A percentile compares a stretch with the other conserved stretches of the same genome.
phyloP scores from a whole-genome alignment of 306 rosid species.

The Hippophae rhamnoides region DNA sequence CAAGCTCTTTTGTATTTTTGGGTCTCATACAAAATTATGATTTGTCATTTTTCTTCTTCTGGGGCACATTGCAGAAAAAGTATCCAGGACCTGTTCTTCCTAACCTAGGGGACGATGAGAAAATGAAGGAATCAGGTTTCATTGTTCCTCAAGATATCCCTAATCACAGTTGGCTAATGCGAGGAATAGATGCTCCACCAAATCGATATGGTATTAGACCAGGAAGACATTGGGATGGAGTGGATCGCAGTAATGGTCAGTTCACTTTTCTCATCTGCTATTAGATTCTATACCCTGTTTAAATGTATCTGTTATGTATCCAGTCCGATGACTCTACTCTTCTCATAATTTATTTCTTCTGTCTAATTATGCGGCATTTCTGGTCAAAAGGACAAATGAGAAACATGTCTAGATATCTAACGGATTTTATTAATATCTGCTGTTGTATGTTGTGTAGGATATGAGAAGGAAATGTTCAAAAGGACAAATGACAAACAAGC shows the following conservation, averaged over 20 bases:
- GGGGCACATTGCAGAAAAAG: constrained; percentile 46
- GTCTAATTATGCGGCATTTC: no score
- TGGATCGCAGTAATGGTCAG: constrained; percentile 88
- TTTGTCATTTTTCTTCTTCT: constrained; percentile 7
- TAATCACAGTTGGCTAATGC: constrained; percentile 72
- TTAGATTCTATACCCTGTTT: no score
- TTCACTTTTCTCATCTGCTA: constrained; percentile 8
- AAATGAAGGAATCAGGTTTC: constrained; percentile 82
- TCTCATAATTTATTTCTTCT: no score
- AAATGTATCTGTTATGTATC: no score
- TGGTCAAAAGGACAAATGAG: background rate
- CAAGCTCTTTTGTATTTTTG: background rate
- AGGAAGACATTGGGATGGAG: constrained; percentile 96
- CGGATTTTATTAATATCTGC: constrained; percentile 9
- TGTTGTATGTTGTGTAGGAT: constrained; percentile 35
- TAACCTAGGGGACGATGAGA: constrained; percentile 57
- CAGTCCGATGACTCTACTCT: no score
- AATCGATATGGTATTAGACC: constrained; percentile 78
- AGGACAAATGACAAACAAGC: constrained; percentile 70
- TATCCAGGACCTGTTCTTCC: constrained; percentile 42
- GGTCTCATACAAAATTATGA: constrained; percentile 2
- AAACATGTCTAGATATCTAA: background rate
- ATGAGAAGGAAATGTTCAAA: constrained; percentile 60
- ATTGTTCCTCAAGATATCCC: constrained; percentile 84
- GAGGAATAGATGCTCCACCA: constrained; percentile 69